These are phyloP conservation scores for Alternaria consortialis DNA, from an alignment of 2,329 filamentous ascomycete species.

Conservation along the genomic window DNA sequence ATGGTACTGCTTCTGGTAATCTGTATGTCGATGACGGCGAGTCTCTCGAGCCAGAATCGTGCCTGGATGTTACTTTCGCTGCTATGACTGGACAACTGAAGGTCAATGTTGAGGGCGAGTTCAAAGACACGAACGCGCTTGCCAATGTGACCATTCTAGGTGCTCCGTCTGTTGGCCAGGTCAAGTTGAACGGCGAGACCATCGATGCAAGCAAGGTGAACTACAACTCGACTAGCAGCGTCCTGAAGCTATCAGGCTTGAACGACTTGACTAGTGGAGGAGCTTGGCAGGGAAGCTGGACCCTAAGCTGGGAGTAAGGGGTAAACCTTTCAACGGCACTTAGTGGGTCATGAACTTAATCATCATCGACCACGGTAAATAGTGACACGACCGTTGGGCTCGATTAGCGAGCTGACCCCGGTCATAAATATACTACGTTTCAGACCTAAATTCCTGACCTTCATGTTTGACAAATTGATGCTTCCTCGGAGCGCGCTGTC, in stretches of 20 bases:
- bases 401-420: neutral
- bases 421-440: neutral
- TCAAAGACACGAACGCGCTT: constrained; percentile 65
- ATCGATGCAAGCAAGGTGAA: constrained; percentile 57
- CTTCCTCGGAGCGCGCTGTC: constrained; percentile 5
- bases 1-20: constrained; percentile 66
- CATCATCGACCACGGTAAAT: neutral
- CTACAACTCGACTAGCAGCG: constrained; percentile 59
- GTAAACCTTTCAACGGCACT: neutral
- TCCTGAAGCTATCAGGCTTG: constrained; percentile 63
- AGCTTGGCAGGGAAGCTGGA: constrained; percentile 68
- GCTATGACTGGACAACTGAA: constrained; percentile 57
- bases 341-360: neutral
- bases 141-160: constrained; percentile 72
- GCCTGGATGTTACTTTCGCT: constrained; percentile 63
- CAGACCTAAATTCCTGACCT: neutral
- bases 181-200: constrained; percentile 59
- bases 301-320: constrained; percentile 62
- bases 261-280: constrained; percentile 60
- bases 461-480: neutral
- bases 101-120: constrained; percentile 61
- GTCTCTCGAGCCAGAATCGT: constrained; percentile 66
- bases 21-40: constrained; percentile 81
- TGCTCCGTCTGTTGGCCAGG: constrained; percentile 53
- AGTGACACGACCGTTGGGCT: neutral